phyloP scores from a whole-genome alignment of 2,329 filamentous ascomycete genomes.

The Colletotrichum siamense region DNA sequence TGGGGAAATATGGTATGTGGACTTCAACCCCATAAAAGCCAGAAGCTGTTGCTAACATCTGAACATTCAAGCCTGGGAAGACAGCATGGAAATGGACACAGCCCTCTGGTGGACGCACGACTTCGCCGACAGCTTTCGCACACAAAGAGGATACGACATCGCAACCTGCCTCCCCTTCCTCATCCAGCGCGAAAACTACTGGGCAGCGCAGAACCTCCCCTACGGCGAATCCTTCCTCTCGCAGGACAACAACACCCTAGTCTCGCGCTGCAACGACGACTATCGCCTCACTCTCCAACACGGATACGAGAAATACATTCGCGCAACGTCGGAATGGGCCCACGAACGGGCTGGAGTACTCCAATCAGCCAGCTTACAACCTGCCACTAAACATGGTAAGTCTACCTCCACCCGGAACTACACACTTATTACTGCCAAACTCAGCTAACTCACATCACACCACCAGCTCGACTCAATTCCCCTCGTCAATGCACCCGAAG shows the following conservation, averaged over 20 bases:
- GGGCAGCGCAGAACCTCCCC: conserved; percentile 23
- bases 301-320: conserved; percentile 25
- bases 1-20: conserved; percentile 26
- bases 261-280: conserved; percentile 23
- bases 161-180: conserved; percentile 25
- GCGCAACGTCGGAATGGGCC: conserved; percentile 22
- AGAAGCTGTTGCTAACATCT: neutral
- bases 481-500: conserved; percentile 25
- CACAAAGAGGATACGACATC: conserved; percentile 23
- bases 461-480: conserved; percentile 11
- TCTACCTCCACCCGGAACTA: neutral
- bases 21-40: neutral
- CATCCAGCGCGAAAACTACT: conserved; percentile 25
- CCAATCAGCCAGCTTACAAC: conserved; percentile 30
- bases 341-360: conserved; percentile 20
- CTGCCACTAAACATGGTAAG: conserved; percentile 28
- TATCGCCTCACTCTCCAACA: conserved; percentile 20
- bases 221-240: conserved; percentile 26
- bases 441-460: neutral
- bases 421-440: neutral
- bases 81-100: conserved; percentile 30
- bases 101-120: conserved; percentile 27
- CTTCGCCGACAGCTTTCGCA: conserved; percentile 21
- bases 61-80: conserved; percentile 27
- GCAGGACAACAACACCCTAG: conserved; percentile 8